Percentiles rank a stretch among this genome's conserved stretches.
phyloP scores from a whole-genome alignment of 2,329 filamentous ascomycete species.

The Botrytis deweyae region DNA sequence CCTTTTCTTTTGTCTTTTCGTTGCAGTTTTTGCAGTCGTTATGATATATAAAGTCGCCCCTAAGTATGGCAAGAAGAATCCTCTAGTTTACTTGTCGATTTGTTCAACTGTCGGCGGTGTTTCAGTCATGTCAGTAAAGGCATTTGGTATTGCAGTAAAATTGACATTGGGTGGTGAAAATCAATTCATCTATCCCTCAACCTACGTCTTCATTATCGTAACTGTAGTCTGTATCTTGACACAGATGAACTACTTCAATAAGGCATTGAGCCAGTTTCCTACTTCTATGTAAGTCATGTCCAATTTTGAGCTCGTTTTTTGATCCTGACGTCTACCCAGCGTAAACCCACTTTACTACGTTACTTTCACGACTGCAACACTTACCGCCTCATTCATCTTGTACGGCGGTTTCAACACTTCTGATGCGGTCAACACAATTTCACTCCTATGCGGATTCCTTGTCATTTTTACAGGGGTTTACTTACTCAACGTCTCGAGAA shows the following conservation, averaged over 20 bases:
- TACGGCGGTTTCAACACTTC: conserved; percentile 96
- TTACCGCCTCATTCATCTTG: conserved; percentile 92
- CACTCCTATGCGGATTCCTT: conserved; percentile 87
- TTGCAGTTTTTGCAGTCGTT: conserved; percentile 78
- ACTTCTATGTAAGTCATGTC: conserved; percentile 79
- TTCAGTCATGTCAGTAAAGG: conserved; percentile 99
- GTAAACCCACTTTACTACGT: conserved; percentile 88
- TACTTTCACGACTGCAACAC: conserved; percentile 91
- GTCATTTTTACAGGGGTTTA: conserved; percentile 96
- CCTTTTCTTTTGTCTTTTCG: conserved; percentile 77
- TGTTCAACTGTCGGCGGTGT: conserved; percentile 96
- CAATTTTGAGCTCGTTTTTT: neutral
- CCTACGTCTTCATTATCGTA: conserved; percentile 95
- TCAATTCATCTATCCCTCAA: conserved; percentile 91
- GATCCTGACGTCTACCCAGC: conserved; percentile 41
- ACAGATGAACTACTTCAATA: conserved; percentile 99
- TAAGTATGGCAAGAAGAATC: conserved; percentile 88
- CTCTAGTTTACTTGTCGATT: conserved; percentile 93
- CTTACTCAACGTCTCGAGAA: conserved; percentile 89
- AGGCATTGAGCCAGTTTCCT: conserved; percentile 92
- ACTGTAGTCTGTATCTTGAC: conserved; percentile 91
- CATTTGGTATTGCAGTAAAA: conserved; percentile 96
- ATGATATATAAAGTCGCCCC: conserved; percentile 98
- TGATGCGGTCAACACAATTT: conserved; percentile 87
- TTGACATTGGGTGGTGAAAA: conserved; percentile 91